Percentiles rank a stretch among this genome's conserved stretches.
These are phyloP conservation scores for Geotrichum candidum DNA, from an alignment of 1,139 yeast genomes.

Conservation along the genomic window DNA sequence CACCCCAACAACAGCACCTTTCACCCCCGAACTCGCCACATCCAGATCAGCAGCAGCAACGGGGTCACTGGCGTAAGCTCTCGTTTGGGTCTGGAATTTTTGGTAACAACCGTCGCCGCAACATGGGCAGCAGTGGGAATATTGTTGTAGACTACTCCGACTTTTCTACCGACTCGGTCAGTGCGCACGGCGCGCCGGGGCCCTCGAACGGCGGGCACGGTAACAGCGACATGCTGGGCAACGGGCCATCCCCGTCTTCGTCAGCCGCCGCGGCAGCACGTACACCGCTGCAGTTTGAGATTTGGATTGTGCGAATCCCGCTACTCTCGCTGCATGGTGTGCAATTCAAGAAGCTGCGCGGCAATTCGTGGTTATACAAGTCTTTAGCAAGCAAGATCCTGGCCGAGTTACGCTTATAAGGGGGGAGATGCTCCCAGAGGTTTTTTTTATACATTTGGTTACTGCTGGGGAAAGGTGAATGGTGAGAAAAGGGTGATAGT, in stretches of 20 bases:
- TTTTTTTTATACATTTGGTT: neutral
- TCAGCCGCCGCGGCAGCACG: conserved; percentile 21
- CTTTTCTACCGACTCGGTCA: conserved; percentile 34
- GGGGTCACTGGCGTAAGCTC: conserved; percentile 34
- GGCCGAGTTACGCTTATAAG: conserved; percentile 59
- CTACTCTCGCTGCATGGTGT: conserved; percentile 87
- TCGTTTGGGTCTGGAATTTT: conserved; percentile 34
- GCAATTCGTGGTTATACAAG: conserved; percentile 95
- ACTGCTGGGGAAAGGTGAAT: neutral
- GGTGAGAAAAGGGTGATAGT: too few relatives aligned
- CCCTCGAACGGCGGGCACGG: conserved; percentile 46
- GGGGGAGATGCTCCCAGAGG: neutral
- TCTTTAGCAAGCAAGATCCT: conserved; percentile 85
- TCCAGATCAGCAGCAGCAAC: conserved; percentile 2
- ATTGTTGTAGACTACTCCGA: conserved; percentile 26
- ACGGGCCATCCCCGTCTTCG: conserved; percentile 11
- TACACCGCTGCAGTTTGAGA: conserved; percentile 77
- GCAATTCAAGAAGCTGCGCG: conserved; percentile 86
- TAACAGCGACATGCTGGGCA: conserved; percentile 52
- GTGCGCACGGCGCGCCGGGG: conserved; percentile 22
- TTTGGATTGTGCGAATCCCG: conserved; percentile 89
- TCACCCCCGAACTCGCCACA: conserved; percentile 14
- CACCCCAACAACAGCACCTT: neutral
- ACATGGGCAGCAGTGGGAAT: conserved; percentile 25
- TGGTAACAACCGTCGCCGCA: conserved; percentile 21